Evolutionary conservation across 345 rosid species (phyloP).

Genomic region (Populus davidiana): DNA sequence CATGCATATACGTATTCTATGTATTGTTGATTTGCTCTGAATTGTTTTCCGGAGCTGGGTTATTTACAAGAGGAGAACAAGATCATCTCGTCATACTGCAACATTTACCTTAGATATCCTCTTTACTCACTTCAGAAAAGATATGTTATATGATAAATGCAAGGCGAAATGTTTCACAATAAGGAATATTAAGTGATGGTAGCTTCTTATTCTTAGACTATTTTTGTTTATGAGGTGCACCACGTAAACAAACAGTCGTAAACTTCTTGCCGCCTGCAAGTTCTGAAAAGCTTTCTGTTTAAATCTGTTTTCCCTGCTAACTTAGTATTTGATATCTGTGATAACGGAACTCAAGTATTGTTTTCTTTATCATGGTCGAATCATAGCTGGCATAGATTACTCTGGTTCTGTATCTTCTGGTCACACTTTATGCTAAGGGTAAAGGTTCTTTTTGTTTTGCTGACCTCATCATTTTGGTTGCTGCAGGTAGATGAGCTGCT

Average conservation of each 20-base stretch:
- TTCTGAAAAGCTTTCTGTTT: background rate
- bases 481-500: conserved; percentile 84
- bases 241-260: too few relatives aligned
- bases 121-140: background rate
- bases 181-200: background rate
- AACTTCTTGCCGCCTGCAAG: background rate
- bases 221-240: too few relatives aligned
- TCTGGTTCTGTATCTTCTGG: background rate
- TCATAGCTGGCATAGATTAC: background rate
- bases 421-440: background rate
- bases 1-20: background rate
- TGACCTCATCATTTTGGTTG: conserved; percentile 6
- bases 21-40: background rate
- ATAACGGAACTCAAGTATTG: background rate
- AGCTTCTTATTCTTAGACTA: too few relatives aligned
- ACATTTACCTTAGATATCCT: background rate
- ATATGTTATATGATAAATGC: background rate
- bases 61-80: background rate
- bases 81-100: background rate
- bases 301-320: background rate
- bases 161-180: background rate
- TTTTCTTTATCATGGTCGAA: background rate
- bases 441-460: background rate
- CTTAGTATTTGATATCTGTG: background rate
- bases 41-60: background rate